These are phyloP conservation scores for Flagelloscypha sp. DNA, from an alignment of 768 basidiomycete genomes.

Conservation along the genomic window DNA sequence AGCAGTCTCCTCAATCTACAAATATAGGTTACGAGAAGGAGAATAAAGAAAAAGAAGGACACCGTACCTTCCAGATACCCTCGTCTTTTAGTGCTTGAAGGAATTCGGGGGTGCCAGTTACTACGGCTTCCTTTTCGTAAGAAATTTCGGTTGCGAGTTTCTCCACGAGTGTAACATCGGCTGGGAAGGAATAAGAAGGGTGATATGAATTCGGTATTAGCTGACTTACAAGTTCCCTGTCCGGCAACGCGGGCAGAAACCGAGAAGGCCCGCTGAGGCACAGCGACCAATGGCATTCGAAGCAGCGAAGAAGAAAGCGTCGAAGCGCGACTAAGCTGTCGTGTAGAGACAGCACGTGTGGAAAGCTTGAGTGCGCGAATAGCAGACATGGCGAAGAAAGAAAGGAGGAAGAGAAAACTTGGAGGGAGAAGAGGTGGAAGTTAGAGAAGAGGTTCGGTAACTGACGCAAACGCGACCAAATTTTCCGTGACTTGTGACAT, in stretches of 20 bases:
- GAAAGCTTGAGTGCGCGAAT: slow-evolving; percentile 50
- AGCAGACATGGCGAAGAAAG: slow-evolving; percentile 44
- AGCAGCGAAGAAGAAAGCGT: slow-evolving; percentile 16
- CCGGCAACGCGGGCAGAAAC: slow-evolving; percentile 34
- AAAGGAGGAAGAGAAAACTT: slow-evolving; percentile 4
- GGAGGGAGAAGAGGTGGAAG: neutral
- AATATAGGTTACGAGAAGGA: slow-evolving; percentile 1
- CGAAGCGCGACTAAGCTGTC: slow-evolving; percentile 23
- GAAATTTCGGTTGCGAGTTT: slow-evolving; percentile 77
- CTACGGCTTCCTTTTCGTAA: slow-evolving; percentile 66
- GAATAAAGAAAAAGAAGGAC: slow-evolving; percentile 14
- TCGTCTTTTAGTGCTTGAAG: slow-evolving; percentile 64
- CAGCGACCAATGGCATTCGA: slow-evolving; percentile 15
- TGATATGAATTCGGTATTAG: neutral
- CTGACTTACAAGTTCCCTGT: slow-evolving; percentile 35
- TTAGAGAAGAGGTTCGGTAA: neutral
- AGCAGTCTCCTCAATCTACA: slow-evolving; percentile 57
- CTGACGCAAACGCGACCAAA: no score
- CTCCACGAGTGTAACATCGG: slow-evolving; percentile 65
- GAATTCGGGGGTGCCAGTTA: slow-evolving; percentile 54
- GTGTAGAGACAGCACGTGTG: slow-evolving; percentile 25
- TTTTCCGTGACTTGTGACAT: no score
- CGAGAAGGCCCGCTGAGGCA: slow-evolving; percentile 33
- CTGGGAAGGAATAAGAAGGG: slow-evolving; percentile 26
- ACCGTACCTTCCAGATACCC: slow-evolving; percentile 75